A percentile compares a stretch with the other conserved stretches of the same genome.
phyloP scores from a whole-genome alignment of 1,284 basidiomycete species.

The Boletus subluridellus region DNA sequence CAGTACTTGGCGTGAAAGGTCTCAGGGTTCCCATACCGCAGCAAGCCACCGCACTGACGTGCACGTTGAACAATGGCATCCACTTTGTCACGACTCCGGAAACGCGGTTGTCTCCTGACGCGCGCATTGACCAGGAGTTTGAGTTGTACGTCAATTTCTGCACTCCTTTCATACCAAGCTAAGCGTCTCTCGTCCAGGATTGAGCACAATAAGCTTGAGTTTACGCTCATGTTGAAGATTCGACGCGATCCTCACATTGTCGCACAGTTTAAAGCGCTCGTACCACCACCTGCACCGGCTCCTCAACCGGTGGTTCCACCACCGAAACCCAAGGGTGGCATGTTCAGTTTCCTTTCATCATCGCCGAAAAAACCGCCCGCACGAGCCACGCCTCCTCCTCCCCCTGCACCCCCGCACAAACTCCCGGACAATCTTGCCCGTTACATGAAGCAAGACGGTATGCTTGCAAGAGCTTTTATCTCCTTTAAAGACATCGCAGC shows the following conservation, averaged over 20 bases:
- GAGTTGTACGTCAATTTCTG: constrained; percentile 65
- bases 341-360: constrained; percentile 73
- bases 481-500: constrained; percentile 80
- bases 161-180: not conserved
- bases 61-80: constrained; percentile 93
- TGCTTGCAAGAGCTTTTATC: constrained; percentile 77
- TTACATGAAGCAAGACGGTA: constrained; percentile 77
- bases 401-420: constrained; percentile 33
- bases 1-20: constrained; percentile 77
- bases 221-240: constrained; percentile 82
- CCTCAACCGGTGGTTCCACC: constrained; percentile 43
- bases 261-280: constrained; percentile 64
- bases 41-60: constrained; percentile 74
- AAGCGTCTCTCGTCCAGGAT: constrained; percentile 47
- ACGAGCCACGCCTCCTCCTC: constrained; percentile 37
- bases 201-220: constrained; percentile 86
- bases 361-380: constrained; percentile 67
- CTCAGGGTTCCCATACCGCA: constrained; percentile 73
- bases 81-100: constrained; percentile 95
- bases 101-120: constrained; percentile 57
- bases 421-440: constrained; percentile 73
- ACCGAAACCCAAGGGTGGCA: constrained; percentile 54
- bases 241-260: constrained; percentile 79
- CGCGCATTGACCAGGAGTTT: constrained; percentile 87
- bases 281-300: constrained; percentile 45